These are phyloP conservation scores for Aspergillus quadricinctus DNA, from an alignment of 2,329 filamentous ascomycete genomes.

Conservation along the genomic window DNA sequence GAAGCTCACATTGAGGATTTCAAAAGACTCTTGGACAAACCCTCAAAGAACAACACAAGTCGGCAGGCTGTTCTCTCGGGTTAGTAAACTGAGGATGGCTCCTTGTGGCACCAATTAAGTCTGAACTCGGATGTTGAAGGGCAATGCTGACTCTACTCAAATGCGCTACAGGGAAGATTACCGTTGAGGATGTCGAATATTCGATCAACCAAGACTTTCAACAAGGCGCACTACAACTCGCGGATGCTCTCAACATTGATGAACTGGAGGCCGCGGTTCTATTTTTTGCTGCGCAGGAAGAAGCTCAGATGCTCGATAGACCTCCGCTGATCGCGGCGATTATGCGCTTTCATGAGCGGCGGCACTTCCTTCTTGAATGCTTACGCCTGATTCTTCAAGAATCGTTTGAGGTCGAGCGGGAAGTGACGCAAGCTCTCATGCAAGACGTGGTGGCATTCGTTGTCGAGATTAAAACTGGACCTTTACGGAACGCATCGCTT, in stretches of 20 bases:
- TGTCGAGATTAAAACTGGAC: conserved; percentile 51
- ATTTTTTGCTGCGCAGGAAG: conserved; percentile 68
- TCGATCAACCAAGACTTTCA: conserved; percentile 82
- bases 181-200: conserved; percentile 68
- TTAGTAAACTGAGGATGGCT: conserved; percentile 33
- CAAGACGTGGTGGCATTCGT: conserved; percentile 55
- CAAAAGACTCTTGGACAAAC: conserved; percentile 68
- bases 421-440: conserved; percentile 51
- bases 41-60: conserved; percentile 68
- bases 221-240: conserved; percentile 72
- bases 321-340: conserved; percentile 73
- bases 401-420: conserved; percentile 58
- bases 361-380: conserved; percentile 77
- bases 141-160: conserved; percentile 15
- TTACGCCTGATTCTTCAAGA: conserved; percentile 74
- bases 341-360: conserved; percentile 81
- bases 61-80: conserved; percentile 67
- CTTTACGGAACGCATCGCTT: conserved; percentile 50
- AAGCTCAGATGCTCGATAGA: conserved; percentile 65
- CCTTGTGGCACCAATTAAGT: neutral
- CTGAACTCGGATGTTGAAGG: neutral
- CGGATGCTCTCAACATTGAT: conserved; percentile 85
- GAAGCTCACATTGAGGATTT: conserved; percentile 65
- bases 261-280: conserved; percentile 78
- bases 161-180: conserved; percentile 63